Conservation (phyloP, 129 eudicot species). For the Ambrosia trifida region DNA sequence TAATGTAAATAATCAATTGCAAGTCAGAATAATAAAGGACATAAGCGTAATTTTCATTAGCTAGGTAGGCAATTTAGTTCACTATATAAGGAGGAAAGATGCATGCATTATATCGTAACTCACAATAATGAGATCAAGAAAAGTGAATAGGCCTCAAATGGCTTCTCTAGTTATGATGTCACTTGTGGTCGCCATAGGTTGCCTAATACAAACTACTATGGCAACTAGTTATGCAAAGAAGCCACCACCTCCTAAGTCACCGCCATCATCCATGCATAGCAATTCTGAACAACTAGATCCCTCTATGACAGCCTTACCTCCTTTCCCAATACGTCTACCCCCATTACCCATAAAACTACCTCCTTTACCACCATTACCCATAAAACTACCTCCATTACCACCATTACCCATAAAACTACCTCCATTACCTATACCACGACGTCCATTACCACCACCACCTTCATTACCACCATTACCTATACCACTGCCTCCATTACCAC, state of each 20-base stretch:
- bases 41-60: background rate
- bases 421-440: no score
- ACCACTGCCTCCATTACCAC: no score
- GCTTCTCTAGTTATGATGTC: background rate
- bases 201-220: background rate
- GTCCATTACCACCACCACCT: no score
- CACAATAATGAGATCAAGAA: conserved; percentile 3
- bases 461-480: no score
- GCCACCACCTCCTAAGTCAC: background rate
- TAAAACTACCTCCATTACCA: background rate
- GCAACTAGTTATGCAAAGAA: background rate
- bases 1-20: background rate
- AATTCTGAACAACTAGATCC: background rate
- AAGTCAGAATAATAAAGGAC: background rate
- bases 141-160: background rate
- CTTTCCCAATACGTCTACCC: background rate
- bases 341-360: background rate
- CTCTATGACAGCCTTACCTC: background rate
- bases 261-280: background rate
- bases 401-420: background rate
- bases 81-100: conserved; percentile 1
- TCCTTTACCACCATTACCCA: background rate
- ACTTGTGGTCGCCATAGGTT: background rate
- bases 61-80: background rate
- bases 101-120: background rate